A percentile compares a stretch with the other conserved stretches of the same genome.
Evolutionary conservation across 2,329 filamentous ascomycete genomes (phyloP).

Genomic region (Hirsutella rhossiliensis): DNA sequence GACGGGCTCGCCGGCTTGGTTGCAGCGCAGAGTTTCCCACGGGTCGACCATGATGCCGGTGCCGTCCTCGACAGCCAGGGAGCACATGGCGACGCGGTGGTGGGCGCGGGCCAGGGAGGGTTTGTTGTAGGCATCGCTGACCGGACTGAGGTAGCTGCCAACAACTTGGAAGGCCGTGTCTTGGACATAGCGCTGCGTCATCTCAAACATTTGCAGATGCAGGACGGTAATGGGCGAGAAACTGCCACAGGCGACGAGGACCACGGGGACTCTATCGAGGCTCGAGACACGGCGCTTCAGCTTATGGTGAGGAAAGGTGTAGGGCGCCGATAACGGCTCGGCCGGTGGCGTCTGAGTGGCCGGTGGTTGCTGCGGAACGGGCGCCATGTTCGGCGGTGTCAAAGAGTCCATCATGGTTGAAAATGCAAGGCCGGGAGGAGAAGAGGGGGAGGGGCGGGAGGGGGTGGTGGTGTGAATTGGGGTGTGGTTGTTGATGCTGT

Average conservation of each 20-base stretch:
- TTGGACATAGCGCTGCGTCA: constrained; percentile 69
- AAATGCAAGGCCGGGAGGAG: no score
- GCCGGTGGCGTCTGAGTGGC: no score
- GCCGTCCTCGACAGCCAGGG: constrained; percentile 63
- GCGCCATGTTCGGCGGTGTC: no score
- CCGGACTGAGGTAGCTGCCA: constrained; percentile 46
- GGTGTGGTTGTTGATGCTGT: no score
- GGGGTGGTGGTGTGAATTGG: no score
- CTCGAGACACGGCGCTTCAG: no score
- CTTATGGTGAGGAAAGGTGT: no score
- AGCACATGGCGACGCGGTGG: constrained; percentile 59
- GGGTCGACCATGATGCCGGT: constrained; percentile 76
- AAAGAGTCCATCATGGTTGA: no score
- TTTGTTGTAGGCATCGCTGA: constrained; percentile 24
- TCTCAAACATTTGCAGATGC: constrained; percentile 78
- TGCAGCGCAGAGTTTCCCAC: constrained; percentile 45
- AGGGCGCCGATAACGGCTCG: no score
- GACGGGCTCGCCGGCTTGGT: constrained; percentile 52
- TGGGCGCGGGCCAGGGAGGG: constrained; percentile 23
- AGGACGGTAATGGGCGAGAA: constrained; percentile 64
- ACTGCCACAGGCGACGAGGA: constrained; percentile 39
- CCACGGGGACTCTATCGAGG: constrained; percentile 1
- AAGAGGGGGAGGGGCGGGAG: no score
- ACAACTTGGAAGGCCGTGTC: constrained; percentile 60
- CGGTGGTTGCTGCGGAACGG: no score